Base-by-base conservation (phyloP, 1,284 basidiomycete genomes). In the Chondrostereum purpureum region DNA sequence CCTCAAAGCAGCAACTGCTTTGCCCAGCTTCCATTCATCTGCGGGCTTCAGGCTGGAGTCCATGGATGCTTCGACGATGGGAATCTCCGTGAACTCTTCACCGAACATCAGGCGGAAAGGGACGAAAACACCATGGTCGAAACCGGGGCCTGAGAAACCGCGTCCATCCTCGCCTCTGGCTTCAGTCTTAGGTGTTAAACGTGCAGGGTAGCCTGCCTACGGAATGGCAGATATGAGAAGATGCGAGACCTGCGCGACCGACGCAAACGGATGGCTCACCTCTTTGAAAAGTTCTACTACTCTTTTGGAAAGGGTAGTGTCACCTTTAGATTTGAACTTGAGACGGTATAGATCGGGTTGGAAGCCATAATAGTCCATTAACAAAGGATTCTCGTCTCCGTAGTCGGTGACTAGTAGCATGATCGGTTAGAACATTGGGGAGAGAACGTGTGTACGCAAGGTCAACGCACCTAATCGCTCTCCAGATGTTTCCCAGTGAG, bases 71-170 rank as follows among this genome's bases (percentile, higher is more conserved):
- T 88, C 71, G 6, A 86, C 74, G 51, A 87, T 72, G 3, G 84
- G 83, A 5, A 86, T 63, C 6, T 72, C 69, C 20, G 57, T 69
- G 46, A 78, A 72, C 46, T 71, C 67, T 33, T 83, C 75, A 11
- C 80, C 80, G 54, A 88, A 88, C 86, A 88, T 89, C 45, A 83
- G 59, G 39, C 73, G 69, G 69, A 88, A 88, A 0, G 86, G 86
- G 5, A 88, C 69, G 57, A 89, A 88, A 41, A 85, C 80, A 23
- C 84, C 83, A 54, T 87, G 83, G 53, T 85, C 84, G 44, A 75
- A 57, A 57, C 72, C 82, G 1, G 83, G 77, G 2, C 79, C 81
- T 35, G 57, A 44, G 56, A 77, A 80, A 0, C 82, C 81, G n/a
- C 81, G 65, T 3, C 86, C 86, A 54, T 88, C 86, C 43, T 62